These are phyloP conservation scores for Oenanthe sinensis DNA, from an alignment of 129 eudicot species.

Conservation along the genomic window DNA sequence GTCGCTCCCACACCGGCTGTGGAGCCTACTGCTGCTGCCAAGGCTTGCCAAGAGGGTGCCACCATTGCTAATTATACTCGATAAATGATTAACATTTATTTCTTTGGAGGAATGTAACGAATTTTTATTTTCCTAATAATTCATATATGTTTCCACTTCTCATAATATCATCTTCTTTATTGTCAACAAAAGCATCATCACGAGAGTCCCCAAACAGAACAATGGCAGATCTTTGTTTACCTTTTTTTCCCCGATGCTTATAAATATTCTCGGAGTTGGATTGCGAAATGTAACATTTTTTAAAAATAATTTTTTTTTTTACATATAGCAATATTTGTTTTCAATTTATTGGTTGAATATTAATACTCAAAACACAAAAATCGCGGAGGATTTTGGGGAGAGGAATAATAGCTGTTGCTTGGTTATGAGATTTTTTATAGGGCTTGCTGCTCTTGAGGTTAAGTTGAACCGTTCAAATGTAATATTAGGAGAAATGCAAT, in stretches of 20 bases:
- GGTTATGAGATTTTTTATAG: no score
- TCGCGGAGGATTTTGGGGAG: no score
- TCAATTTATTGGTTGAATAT: no score
- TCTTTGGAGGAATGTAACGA: neutral
- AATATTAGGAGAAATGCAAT: no score
- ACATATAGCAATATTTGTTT: no score
- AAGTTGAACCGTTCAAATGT: no score
- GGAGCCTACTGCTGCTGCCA: slow-evolving; percentile 75
- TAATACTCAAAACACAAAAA: no score
- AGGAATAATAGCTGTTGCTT: no score
- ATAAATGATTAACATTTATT: slow-evolving; percentile 9
- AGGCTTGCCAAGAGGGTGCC: slow-evolving; percentile 57
- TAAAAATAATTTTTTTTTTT: no score
- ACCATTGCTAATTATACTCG: slow-evolving; percentile 39
- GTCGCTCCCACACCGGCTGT: slow-evolving; percentile 77
- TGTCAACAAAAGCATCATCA: neutral
- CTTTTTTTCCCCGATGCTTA: neutral
- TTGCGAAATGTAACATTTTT: no score
- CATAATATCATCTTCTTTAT: neutral
- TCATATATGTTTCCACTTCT: neutral
- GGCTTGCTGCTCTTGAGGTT: no score
- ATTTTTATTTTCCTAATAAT: neutral
- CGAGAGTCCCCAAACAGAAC: neutral
- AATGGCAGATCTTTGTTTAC: neutral
- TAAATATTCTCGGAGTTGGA: neutral